Percentiles rank a stretch among this genome's conserved stretches.
Evolutionary conservation across 345 rosid genomes (phyloP).

Genomic region (Euphorbia lathyris): DNA sequence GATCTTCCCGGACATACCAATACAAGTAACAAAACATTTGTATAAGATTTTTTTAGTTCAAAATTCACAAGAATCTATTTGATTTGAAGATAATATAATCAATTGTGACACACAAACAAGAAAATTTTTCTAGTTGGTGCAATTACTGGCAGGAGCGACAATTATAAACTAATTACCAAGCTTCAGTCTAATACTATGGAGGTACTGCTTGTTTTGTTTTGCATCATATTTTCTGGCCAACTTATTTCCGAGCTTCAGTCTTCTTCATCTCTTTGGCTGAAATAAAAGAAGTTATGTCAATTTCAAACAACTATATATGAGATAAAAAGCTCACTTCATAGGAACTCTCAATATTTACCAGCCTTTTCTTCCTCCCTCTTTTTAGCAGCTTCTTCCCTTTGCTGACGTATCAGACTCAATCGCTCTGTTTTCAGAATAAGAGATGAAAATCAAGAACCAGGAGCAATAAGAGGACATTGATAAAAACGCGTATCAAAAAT

Average conservation of each 20-base stretch:
- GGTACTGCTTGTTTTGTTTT: neutral
- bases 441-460: neutral
- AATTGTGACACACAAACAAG: constrained; percentile 2
- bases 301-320: neutral
- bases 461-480: neutral
- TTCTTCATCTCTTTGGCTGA: constrained; percentile 68
- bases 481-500: neutral
- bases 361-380: constrained; percentile 73
- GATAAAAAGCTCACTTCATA: neutral
- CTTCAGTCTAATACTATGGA: neutral
- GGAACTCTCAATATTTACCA: constrained; percentile 32
- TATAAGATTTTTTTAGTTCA: neutral
- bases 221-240: constrained; percentile 3
- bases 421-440: constrained; percentile 50
- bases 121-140: neutral
- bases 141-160: neutral
- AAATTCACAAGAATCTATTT: constrained; percentile 14
- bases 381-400: constrained; percentile 72
- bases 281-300: constrained; percentile 13
- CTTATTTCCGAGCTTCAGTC: constrained; percentile 56
- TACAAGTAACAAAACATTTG: neutral
- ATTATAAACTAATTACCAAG: constrained; percentile 15
- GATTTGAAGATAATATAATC: constrained; percentile 3
- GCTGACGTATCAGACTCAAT: constrained; percentile 75
- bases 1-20: neutral